Evolutionary conservation across 176 grass and related monocot genomes (phyloP).

Genomic region (Miscanthus lutarioriparius): DNA sequence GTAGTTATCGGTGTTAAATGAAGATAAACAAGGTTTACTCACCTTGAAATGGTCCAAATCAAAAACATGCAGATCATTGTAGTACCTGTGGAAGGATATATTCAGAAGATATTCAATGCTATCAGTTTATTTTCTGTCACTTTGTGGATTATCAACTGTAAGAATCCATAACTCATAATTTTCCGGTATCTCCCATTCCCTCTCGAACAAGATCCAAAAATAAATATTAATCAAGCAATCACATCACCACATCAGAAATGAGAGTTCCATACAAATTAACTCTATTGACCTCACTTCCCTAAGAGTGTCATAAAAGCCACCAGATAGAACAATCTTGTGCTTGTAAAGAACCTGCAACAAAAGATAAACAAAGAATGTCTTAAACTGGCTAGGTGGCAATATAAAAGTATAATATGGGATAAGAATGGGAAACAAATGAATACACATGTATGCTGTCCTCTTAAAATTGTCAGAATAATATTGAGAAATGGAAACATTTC

Average conservation of each 20-base stretch:
- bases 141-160: conserved; percentile 17
- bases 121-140: conserved; percentile 14
- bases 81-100: conserved; percentile 63
- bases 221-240: conserved; percentile 25
- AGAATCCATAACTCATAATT: conserved; percentile 21
- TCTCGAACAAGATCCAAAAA: conserved; percentile 12
- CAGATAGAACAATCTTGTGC: conserved; percentile 97
- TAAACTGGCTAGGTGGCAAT: conserved; percentile 9
- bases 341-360: conserved; percentile 87
- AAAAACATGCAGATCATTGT: conserved; percentile 93
- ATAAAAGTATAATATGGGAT: background rate
- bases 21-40: conserved; percentile 27
- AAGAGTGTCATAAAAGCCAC: conserved; percentile 98
- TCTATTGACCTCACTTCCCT: conserved; percentile 87
- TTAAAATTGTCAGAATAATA: conserved; percentile 2
- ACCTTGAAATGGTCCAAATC: conserved; percentile 98
- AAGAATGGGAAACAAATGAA: background rate
- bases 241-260: conserved; percentile 14
- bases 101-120: conserved; percentile 9
- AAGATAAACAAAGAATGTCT: conserved; percentile 27
- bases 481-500: background rate
- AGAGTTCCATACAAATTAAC: conserved; percentile 13
- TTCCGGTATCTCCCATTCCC: background rate
- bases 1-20: background rate
- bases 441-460: background rate